These are phyloP conservation scores for Sherardia arvensis DNA, from an alignment of 257 asterid species.

Conservation along the genomic window DNA sequence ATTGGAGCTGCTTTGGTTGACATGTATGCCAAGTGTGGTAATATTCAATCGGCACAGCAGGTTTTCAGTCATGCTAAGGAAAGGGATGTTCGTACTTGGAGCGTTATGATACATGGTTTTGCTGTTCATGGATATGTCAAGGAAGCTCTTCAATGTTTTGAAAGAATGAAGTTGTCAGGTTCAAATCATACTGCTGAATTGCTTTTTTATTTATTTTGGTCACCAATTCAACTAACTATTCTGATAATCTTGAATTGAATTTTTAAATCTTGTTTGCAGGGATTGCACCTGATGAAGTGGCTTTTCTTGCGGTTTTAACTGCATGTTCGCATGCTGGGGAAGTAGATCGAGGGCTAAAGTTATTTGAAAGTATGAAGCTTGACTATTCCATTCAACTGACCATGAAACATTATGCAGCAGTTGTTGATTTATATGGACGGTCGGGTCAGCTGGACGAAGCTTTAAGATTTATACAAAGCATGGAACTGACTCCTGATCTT, in stretches of 20 bases:
- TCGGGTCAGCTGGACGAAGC: slow-evolving; percentile 33
- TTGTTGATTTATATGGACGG: slow-evolving; percentile 33
- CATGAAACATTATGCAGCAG: slow-evolving; percentile 33
- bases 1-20: slow-evolving; percentile 32
- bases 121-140: slow-evolving; percentile 30
- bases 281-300: slow-evolving; percentile 26
- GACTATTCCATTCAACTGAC: slow-evolving; percentile 24
- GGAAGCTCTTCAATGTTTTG: slow-evolving; percentile 29
- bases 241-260: neutral
- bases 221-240: neutral
- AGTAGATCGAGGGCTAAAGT: slow-evolving; percentile 29
- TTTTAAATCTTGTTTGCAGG: slow-evolving; percentile 16
- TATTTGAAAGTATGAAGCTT: slow-evolving; percentile 24
- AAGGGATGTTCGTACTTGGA: slow-evolving; percentile 34
- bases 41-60: slow-evolving; percentile 23
- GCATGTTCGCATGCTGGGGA: slow-evolving; percentile 37
- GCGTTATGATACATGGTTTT: slow-evolving; percentile 35
- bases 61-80: slow-evolving; percentile 23
- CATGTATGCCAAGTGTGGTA: slow-evolving; percentile 39
- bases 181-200: neutral
- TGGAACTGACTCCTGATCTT: slow-evolving; percentile 27
- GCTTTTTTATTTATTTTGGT: neutral
- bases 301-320: slow-evolving; percentile 28
- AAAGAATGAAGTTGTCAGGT: slow-evolving; percentile 27
- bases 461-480: slow-evolving; percentile 23